Evolutionary conservation across 345 rosid species (phyloP), one percentile per base, ranked within the genome.

Genomic region (Mallotus nudiflorus): DNA sequence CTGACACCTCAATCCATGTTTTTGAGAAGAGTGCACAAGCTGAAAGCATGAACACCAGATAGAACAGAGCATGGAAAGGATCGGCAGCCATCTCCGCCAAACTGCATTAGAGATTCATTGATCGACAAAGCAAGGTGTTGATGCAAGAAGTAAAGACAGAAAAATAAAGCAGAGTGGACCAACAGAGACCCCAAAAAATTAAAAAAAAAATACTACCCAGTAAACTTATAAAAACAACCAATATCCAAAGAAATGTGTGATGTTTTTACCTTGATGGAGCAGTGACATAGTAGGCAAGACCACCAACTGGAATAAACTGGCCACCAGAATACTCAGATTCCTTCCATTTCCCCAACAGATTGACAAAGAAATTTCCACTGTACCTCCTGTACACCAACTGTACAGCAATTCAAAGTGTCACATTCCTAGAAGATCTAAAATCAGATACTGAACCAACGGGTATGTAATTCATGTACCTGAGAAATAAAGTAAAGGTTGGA

Each of bases 1-100:
- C 97, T 37, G 94, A 91, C 62, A 91, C 97, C 75, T 91, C 97
- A 75, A 91, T 91, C 97, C 97, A 91, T 51, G 97, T 87, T 76
- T 91, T 91, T 61, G 97, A 91, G 85, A 91, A 91, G 40, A 91
- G 82, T 16, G 97, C 97, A 73, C 97, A 91, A 0, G 97, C 97
- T 1, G 91, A 77, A 67, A 91, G 70, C 97, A 91, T 91, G 70
- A 91, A 91, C 25, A 89, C 87, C 0, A 91, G 82, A 78, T 89
- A 91, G 81, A 90, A 90, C 58, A 90, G 69, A 16, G 96, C 96
- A 80, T 90, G 96, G 89, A 90, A 90, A 27, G 93, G 96, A 80
- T 90, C 83, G 77, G 93, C 91, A 16, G 91, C 93, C 93, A 90
- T 90, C 71, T 90, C 96, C 13, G 96, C 90, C 67, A 90, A 83